Percentiles rank a stretch among this genome's conserved stretches.
Evolutionary conservation across 2,329 filamentous ascomycete species (phyloP).

Genomic region (Akanthomyces uredinophilus): DNA sequence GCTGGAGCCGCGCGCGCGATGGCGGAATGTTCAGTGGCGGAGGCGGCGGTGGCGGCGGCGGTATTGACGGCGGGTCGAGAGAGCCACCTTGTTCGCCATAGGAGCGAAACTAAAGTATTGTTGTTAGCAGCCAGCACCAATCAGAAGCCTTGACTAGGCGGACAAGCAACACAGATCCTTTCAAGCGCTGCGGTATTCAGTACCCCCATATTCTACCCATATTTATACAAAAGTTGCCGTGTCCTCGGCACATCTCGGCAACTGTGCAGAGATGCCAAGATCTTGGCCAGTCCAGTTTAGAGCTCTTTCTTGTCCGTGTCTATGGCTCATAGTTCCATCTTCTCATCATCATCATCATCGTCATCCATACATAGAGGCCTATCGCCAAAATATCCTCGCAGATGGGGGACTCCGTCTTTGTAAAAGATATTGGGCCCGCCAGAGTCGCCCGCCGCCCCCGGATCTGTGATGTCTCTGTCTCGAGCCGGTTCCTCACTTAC

Average conservation of each 20-base stretch:
- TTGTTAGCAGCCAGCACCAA: slow-evolving; percentile 6
- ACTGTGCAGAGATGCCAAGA: background rate
- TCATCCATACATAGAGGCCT: background rate
- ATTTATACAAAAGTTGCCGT: slow-evolving; percentile 3
- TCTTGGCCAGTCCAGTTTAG: background rate
- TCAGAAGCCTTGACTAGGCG: background rate
- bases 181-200: slow-evolving; percentile 16
- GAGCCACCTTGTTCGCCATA: slow-evolving; percentile 48
- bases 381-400: slow-evolving; percentile 8
- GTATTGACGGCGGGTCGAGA: slow-evolving; percentile 53
- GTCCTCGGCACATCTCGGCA: background rate
- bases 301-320: background rate
- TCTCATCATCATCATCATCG: slow-evolving; percentile 12
- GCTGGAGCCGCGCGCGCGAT: slow-evolving; percentile 77
- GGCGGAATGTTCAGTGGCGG: slow-evolving; percentile 81
- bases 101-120: slow-evolving; percentile 48
- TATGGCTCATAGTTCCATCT: slow-evolving; percentile 12
- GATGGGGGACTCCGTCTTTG: background rate
- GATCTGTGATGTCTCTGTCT: slow-evolving; percentile 8
- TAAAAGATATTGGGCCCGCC: slow-evolving; percentile 3
- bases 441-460: background rate
- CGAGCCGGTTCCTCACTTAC: slow-evolving; percentile 42
- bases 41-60: slow-evolving; percentile 59
- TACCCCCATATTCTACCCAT: slow-evolving; percentile 6
- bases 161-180: slow-evolving; percentile 13